Evolutionary conservation across 805 yeast species (phyloP).

Genomic region (Pichia deserticola): DNA sequence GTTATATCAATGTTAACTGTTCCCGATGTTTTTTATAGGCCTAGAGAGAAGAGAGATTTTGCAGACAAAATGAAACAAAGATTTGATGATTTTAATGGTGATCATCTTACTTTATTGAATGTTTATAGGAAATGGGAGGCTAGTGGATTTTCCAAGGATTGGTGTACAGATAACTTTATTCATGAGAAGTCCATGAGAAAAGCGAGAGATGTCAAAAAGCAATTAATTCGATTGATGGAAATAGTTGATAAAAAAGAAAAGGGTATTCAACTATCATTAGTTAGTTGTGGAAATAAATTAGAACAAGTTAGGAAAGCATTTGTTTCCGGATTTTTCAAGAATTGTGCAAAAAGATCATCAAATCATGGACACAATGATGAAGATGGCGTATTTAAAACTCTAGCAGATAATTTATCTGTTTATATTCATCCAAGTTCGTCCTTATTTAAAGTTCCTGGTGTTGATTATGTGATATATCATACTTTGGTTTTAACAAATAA

Average conservation of each 20-base stretch:
- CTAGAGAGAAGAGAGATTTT: constrained; percentile 62
- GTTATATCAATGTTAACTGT: constrained; percentile 90
- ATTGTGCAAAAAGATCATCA: constrained; percentile 58
- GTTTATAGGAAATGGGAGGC: constrained; percentile 75
- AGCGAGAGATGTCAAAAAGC: constrained; percentile 76
- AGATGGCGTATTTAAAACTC: constrained; percentile 43
- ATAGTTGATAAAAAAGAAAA: constrained; percentile 30
- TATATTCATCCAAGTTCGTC: constrained; percentile 84
- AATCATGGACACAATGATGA: constrained; percentile 29
- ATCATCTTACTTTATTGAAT: constrained; percentile 76
- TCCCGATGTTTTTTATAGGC: constrained; percentile 72
- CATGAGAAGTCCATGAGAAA: constrained; percentile 71
- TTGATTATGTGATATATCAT: constrained; percentile 78
- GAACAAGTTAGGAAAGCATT: constrained; percentile 54
- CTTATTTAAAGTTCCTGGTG: constrained; percentile 42
- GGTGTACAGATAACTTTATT: constrained; percentile 78
- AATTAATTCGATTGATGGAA: constrained; percentile 51
- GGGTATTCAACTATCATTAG: constrained; percentile 16
- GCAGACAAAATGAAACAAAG: constrained; percentile 73
- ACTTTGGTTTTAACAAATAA: constrained; percentile 73
- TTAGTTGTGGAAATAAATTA: constrained; percentile 47
- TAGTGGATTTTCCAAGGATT: constrained; percentile 44
- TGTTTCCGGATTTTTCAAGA: constrained; percentile 61
- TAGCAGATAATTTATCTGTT: constrained; percentile 65
- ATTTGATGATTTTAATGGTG: constrained; percentile 71